These are phyloP conservation scores for Cenchrus americanus DNA, from an alignment of 176 grass and related monocot species.

Conservation along the genomic window DNA sequence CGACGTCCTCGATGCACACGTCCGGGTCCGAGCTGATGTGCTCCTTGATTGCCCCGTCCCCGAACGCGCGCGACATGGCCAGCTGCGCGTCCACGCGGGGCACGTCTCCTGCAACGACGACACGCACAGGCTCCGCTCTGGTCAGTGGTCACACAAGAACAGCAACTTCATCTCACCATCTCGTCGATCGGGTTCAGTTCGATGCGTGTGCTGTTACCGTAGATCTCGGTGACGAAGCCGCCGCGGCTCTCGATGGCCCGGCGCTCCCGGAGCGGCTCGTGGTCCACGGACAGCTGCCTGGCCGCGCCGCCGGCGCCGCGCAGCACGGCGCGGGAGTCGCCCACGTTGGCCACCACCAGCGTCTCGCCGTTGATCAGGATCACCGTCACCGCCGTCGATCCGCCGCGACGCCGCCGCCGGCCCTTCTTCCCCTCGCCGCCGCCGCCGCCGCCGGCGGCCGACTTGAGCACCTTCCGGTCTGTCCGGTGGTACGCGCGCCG, in stretches of 20 bases:
- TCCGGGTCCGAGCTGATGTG: slow-evolving; percentile 70
- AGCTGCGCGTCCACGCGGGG: slow-evolving; percentile 67
- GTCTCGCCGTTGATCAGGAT: slow-evolving; percentile 64
- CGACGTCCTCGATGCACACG: slow-evolving; percentile 52
- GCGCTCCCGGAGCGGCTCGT: slow-evolving; percentile 63
- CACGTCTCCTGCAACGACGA: slow-evolving; percentile 48
- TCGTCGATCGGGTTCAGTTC: too few relatives aligned
- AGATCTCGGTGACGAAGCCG: slow-evolving; percentile 54
- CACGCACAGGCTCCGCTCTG: not conserved
- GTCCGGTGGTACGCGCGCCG: slow-evolving; percentile 56
- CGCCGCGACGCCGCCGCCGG: slow-evolving; percentile 29
- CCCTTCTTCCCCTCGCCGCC: not conserved
- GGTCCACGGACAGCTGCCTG: slow-evolving; percentile 67
- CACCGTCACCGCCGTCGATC: slow-evolving; percentile 43
- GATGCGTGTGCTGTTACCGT: not conserved
- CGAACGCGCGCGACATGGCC: slow-evolving; percentile 66
- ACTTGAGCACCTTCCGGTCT: slow-evolving; percentile 56
- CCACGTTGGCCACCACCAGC: slow-evolving; percentile 59
- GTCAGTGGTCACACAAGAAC: too few relatives aligned
- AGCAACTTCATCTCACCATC: too few relatives aligned
- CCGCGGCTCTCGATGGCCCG: slow-evolving; percentile 51
- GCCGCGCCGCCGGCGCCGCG: slow-evolving; percentile 39
- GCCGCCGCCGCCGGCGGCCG: not conserved
- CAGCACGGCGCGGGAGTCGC: slow-evolving; percentile 63
- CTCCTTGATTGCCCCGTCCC: slow-evolving; percentile 60